Evolutionary conservation across 1,284 basidiomycete species (phyloP).

Genomic region (Caloboletus firmus): DNA sequence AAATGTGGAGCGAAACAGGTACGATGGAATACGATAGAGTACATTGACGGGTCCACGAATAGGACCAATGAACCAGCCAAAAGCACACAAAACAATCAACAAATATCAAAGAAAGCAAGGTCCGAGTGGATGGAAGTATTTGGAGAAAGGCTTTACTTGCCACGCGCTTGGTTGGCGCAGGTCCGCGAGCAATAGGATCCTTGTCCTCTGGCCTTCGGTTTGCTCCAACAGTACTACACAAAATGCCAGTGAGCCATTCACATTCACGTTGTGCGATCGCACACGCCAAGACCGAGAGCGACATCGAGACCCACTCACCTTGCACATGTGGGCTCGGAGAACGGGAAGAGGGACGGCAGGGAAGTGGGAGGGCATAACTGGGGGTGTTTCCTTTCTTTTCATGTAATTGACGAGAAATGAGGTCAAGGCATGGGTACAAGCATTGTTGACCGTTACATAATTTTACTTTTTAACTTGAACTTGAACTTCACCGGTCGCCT

Average conservation of each 20-base stretch:
- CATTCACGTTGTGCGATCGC: background rate
- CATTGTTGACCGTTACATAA: background rate
- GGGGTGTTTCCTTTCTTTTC: constrained; percentile 3
- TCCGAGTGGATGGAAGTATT: background rate
- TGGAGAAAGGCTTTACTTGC: constrained; percentile 5
- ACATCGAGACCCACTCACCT: constrained; percentile 12
- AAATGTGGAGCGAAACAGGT: background rate
- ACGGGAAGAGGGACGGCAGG: background rate
- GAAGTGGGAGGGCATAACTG: constrained; percentile 21
- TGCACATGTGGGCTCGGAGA: constrained; percentile 19
- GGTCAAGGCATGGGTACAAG: constrained; percentile 10
- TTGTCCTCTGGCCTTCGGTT: constrained; percentile 11
- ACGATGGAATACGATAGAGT: background rate
- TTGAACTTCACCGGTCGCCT: too few species aligned
- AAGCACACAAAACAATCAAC: background rate
- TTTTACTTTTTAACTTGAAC: too few species aligned
- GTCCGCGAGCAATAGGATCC: constrained; percentile 22
- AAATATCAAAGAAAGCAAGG: background rate
- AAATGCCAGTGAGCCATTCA: background rate
- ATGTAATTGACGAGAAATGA: constrained; percentile 3
- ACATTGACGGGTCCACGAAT: background rate
- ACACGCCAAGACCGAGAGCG: background rate
- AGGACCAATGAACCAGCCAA: constrained; percentile 7
- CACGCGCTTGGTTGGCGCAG: constrained; percentile 21
- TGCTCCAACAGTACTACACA: constrained; percentile 20